Evolutionary conservation across 441 rosid species (phyloP).

Genomic region (Corymbia calophylla): DNA sequence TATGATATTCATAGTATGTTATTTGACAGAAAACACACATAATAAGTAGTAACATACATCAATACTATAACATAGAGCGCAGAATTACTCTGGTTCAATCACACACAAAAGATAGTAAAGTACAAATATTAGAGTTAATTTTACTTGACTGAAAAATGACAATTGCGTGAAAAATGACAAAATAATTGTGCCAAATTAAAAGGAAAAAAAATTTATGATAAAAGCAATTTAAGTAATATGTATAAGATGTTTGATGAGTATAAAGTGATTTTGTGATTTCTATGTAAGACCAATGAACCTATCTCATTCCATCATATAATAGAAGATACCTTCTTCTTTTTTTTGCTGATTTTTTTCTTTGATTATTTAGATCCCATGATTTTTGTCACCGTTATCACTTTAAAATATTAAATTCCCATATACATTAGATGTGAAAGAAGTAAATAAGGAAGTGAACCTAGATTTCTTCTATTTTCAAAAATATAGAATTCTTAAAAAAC

Average conservation of each 20-base stretch:
- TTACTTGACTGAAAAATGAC: background rate
- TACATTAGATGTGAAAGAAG: background rate
- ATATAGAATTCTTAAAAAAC: background rate
- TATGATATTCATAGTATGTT: background rate
- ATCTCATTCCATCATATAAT: background rate
- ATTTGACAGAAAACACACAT: background rate
- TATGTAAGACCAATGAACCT: background rate
- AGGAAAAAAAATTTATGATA: background rate
- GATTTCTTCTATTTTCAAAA: background rate
- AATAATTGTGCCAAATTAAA: background rate
- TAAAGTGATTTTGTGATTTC: background rate
- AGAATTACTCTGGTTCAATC: background rate
- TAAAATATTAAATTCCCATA: background rate
- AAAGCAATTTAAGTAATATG: background rate
- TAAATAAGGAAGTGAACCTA: background rate
- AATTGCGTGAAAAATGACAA: background rate
- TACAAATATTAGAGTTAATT: background rate
- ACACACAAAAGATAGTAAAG: background rate
- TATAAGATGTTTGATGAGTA: background rate
- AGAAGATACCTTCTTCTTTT: background rate
- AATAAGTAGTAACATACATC: background rate
- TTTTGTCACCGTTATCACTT: background rate
- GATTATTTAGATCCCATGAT: background rate
- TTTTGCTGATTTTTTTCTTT: background rate
- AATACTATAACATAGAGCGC: background rate